Evolutionary conservation across 768 basidiomycete genomes (phyloP), one percentile per base, ranked within the genome.

Genomic region (Leccinum boreale): DNA sequence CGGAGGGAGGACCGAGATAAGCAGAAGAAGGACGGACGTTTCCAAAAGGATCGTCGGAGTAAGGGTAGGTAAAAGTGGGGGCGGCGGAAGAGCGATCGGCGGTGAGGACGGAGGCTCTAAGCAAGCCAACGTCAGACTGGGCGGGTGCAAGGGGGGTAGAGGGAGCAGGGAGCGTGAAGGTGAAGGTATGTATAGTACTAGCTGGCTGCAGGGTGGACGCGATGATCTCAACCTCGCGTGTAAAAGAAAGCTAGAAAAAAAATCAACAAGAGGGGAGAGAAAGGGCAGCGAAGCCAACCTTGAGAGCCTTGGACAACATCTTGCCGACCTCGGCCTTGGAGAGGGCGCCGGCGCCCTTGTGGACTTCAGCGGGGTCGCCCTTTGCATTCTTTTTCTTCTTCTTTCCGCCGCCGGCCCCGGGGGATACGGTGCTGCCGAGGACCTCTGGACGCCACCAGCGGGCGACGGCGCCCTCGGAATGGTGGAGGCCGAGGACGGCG

Each of bases 121-220:
- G 79, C 11, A 89, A 75, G 39, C 70, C 71, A 1, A 74, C 48
- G 64, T 89, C 88, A 24, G 85, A 81, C 3, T 85, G 82, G 5
- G 85, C 85, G 4, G 92, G 86, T 0, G 89, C 89, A 6, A 90
- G 79, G 12, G 90, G 88, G 2, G 88, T 89, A 44, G 79, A 83
- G 11, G 89, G 85, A 5, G 89, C 85, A 50, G 91, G 88, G 50
- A 94, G 81, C 8, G 83, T 87, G 68, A 98, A 98, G 4, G 90
- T 90, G 75, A 97, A 98, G 0, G 85, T 89, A 70, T 97, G 93
- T 47, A 94, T 86, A 15, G 94, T 97, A 6, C 91, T 92, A 1
- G 94, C 89, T 7, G 95, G 95, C 64, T 95, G 92, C 10, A 95
- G 81, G 0, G 93, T 92, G n/a, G 94, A 93, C 14, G 94, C 92